A percentile compares a stretch with the other conserved stretches of the same genome.
These are phyloP conservation scores for Aegilops longissima DNA, from an alignment of 176 grass and related monocot genomes.

Conservation along the genomic window DNA sequence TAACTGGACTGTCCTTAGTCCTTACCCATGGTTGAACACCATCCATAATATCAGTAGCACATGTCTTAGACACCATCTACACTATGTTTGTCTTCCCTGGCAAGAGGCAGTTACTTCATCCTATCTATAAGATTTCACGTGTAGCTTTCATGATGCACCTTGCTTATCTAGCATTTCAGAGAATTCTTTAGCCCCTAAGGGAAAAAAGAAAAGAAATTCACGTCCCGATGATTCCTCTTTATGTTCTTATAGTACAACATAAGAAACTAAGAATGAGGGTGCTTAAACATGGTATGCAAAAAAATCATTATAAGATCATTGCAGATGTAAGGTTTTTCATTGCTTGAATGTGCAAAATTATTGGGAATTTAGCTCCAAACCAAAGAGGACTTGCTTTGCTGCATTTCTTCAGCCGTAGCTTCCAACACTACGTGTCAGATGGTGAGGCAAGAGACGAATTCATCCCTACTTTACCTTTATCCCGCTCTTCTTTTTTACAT, in stretches of 20 bases:
- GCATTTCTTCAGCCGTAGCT: too few species aligned
- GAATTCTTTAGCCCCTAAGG: neutral
- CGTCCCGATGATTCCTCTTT: neutral
- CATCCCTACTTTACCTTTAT: too few species aligned
- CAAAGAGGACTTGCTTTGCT: too few species aligned
- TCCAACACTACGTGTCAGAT: too few species aligned
- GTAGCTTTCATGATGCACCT: neutral
- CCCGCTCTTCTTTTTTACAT: too few species aligned
- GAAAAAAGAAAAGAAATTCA: neutral
- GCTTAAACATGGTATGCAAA: neutral
- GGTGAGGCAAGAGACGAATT: too few species aligned
- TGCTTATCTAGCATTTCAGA: neutral
- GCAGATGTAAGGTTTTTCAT: neutral
- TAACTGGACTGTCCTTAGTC: neutral
- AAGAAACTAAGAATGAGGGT: constrained; percentile 7
- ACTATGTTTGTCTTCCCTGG: neutral
- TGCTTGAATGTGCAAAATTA: neutral
- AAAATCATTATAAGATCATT: neutral
- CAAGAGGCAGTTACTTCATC: constrained; percentile 4
- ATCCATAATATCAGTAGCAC: neutral
- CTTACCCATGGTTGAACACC: neutral
- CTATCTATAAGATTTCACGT: constrained; percentile 14
- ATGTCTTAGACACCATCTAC: neutral
- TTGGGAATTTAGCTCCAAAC: neutral
- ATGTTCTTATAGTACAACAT: neutral